Conservation (phyloP, 768 basidiomycete species). For the Tephrocybe sp. region DNA sequence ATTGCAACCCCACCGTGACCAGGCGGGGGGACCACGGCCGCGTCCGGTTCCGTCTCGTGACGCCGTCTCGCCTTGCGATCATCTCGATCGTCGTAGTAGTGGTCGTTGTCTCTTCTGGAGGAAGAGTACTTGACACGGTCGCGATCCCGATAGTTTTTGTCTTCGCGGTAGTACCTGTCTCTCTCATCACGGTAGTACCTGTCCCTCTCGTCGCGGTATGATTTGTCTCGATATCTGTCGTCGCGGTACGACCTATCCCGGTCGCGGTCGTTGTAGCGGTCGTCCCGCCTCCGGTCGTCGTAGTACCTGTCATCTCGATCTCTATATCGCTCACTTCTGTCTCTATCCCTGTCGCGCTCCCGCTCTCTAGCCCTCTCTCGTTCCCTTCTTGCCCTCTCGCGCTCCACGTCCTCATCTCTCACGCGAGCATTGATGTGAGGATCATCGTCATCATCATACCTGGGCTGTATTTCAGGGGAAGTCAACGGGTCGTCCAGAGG, state of each 20-base stretch:
- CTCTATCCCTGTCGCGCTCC: conserved; percentile 7
- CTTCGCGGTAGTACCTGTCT: conserved; percentile 9
- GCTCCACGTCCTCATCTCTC: conserved; percentile 1
- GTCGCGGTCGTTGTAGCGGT: conserved; percentile 12
- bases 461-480: not conserved
- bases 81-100: conserved; percentile 2
- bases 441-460: not conserved
- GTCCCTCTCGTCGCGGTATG: conserved; percentile 10
- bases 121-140: conserved; percentile 3
- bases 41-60: conserved; percentile 16
- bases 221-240: conserved; percentile 13
- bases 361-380: conserved; percentile 1
- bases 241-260: conserved; percentile 12
- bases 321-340: conserved; percentile 1
- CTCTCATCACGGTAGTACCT: conserved; percentile 9
- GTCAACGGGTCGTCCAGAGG: not conserved
- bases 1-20: conserved; percentile 3
- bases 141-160: conserved; percentile 8
- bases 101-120: conserved; percentile 10
- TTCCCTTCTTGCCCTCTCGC: not conserved
- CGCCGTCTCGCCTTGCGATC: conserved; percentile 5
- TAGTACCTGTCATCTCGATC: conserved; percentile 11
- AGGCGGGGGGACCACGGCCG: not conserved
- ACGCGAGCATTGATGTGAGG: not conserved
- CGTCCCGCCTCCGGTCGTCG: conserved; percentile 8